These are phyloP conservation scores for Lumnitzera racemosa DNA, from an alignment of 345 rosid genomes.

Conservation along the genomic window DNA sequence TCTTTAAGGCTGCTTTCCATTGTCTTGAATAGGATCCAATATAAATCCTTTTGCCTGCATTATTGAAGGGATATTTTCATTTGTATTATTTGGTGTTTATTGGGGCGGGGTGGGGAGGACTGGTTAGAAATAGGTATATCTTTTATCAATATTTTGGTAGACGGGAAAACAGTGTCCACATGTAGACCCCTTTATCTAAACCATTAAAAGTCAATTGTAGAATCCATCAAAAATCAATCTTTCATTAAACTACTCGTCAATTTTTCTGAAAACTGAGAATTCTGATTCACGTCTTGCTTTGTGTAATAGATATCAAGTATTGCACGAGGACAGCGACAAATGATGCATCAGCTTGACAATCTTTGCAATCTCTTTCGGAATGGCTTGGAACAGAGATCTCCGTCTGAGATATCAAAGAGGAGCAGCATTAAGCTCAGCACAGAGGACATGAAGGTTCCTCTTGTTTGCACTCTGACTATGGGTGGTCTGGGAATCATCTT, in stretches of 20 bases:
- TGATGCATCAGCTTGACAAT: slow-evolving; percentile 64
- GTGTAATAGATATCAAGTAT: slow-evolving; percentile 51
- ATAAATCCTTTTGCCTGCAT: too few species aligned
- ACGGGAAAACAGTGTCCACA: too few species aligned
- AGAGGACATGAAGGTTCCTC: slow-evolving; percentile 41
- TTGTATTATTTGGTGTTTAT: too few species aligned
- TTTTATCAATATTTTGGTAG: background rate
- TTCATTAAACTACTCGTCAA: too few species aligned
- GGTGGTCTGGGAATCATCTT: slow-evolving; percentile 61
- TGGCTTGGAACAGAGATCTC: slow-evolving; percentile 33
- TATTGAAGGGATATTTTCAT: too few species aligned
- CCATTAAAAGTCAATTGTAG: too few species aligned
- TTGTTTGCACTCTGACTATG: slow-evolving; percentile 44
- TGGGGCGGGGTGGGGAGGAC: too few species aligned
- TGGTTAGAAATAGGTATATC: too few species aligned
- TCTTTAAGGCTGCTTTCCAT: too few species aligned
- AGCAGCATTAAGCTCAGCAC: slow-evolving; percentile 17
- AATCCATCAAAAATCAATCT: background rate
- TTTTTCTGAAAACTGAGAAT: background rate
- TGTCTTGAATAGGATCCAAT: too few species aligned
- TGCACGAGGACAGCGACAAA: slow-evolving; percentile 66
- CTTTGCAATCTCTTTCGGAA: slow-evolving; percentile 52
- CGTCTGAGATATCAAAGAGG: slow-evolving; percentile 28
- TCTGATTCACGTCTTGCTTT: slow-evolving; percentile 11
- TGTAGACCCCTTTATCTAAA: too few species aligned